Evolutionary conservation across 2,329 filamentous ascomycete genomes (phyloP), one percentile per base, ranked within the genome.

Genomic region (Fusarium nodosum): DNA sequence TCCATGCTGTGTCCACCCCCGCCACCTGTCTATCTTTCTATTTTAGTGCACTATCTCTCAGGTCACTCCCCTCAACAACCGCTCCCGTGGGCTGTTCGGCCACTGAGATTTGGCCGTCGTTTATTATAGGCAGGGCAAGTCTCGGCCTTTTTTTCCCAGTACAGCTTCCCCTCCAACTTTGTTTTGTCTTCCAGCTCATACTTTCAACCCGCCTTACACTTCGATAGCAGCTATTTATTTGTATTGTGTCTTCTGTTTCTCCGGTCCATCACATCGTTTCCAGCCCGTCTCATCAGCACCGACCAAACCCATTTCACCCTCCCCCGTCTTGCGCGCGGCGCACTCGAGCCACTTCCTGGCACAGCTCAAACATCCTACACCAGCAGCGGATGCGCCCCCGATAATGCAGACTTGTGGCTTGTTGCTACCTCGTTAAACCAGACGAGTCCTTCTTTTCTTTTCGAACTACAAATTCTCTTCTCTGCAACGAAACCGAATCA

Each of bases 351-450:
- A 57, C 60, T 64, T 58, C 28, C 56, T 58, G 54, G 65, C 51
- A 51, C 58, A 60, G 58, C 58, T 60, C 57, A 61, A 61, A 52
- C 52, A 53, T 59, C 34, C 48, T 41, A 52, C 34, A 41, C 18
- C 48, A 52, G 26, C 48, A 52, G 26, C 66, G 55, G 52, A 74
- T 74, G 64, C 69, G 63, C 60, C 58, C 61, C 70, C 66, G 72
- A 78, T 74, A 66, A 79, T 79, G 77, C 74, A 73, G 64, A 72
- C 68, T 72, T 73, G 56, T 67, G 64, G 59, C 48, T 69, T 68
- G 45, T 67, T 76, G 52, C 65, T 74, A 69, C 77, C 78, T 77
- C 76, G 76, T 74, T 78, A 63, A 76, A 68, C 54, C 44, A 64
- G 61, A 74, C 76, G 76, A 76, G 76, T 66, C 58, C 69, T 55